Conservation (phyloP, 148 eudicot genomes). For the Cornus kousa region DNA sequence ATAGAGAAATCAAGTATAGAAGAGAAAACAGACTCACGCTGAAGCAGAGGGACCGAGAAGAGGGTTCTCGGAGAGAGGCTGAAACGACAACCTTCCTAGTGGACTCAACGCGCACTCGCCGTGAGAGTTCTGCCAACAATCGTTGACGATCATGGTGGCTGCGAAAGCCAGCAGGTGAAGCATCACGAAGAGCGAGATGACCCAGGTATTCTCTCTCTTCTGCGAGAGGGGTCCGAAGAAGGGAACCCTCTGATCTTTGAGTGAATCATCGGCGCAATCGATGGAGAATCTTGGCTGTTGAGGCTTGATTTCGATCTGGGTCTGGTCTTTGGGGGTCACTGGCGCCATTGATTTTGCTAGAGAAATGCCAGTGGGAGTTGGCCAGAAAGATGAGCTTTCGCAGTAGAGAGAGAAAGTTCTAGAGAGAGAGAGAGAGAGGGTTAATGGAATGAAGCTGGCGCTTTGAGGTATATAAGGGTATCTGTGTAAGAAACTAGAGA, state of each 20-base stretch:
- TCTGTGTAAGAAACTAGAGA: background rate
- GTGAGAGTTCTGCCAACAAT: conserved; percentile 66
- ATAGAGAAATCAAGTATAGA: background rate
- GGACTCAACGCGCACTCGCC: conserved; percentile 45
- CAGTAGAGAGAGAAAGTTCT: background rate
- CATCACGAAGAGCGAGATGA: conserved; percentile 63
- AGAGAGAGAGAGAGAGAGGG: background rate
- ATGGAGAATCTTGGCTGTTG: conserved; percentile 14
- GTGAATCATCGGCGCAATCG: conserved; percentile 16
- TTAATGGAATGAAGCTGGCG: conserved; percentile 1
- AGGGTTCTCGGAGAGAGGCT: conserved; percentile 75
- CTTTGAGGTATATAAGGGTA: background rate
- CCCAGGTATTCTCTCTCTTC: conserved; percentile 67
- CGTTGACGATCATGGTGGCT: conserved; percentile 60
- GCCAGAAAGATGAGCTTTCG: too few relatives aligned
- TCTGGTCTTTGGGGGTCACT: conserved; percentile 19
- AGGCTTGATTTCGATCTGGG: conserved; percentile 32
- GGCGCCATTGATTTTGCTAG: conserved; percentile 23
- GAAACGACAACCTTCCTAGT: conserved; percentile 65
- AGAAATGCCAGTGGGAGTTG: background rate
- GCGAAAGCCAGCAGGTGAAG: conserved; percentile 56
- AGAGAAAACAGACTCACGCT: conserved; percentile 34
- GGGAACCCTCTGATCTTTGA: conserved; percentile 40
- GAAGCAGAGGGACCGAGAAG: conserved; percentile 81
- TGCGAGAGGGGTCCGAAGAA: conserved; percentile 60